A percentile compares a stretch with the other conserved stretches of the same genome.
These are phyloP conservation scores for Colletotrichum scovillei DNA, from an alignment of 2,329 filamentous ascomycete genomes.

Conservation along the genomic window DNA sequence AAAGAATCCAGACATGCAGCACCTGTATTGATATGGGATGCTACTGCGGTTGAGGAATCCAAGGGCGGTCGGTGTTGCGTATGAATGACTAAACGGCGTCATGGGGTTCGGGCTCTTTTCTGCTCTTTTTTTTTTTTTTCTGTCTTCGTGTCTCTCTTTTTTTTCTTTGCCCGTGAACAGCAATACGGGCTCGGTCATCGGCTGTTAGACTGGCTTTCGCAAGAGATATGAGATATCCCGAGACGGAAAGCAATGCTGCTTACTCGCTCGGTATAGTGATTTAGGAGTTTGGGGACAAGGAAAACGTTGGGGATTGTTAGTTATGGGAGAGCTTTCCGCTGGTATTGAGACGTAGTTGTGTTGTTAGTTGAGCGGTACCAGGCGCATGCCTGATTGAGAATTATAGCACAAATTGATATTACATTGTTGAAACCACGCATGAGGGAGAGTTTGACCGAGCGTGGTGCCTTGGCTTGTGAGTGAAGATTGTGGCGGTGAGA, in stretches of 20 bases:
- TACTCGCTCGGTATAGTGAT: background rate
- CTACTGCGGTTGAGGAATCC: background rate
- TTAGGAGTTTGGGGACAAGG: background rate
- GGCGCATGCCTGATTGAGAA: background rate
- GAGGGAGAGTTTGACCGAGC: background rate
- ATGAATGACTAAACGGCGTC: background rate
- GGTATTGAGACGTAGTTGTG: background rate
- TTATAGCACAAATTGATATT: background rate
- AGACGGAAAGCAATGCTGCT: background rate
- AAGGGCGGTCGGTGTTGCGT: background rate
- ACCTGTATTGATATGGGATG: background rate
- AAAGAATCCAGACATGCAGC: slow-evolving; percentile 23
- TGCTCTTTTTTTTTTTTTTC: no score
- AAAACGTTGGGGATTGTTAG: background rate
- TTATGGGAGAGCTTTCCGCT: background rate
- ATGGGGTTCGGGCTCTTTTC: background rate
- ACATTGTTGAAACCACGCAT: background rate
- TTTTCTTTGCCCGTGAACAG: background rate
- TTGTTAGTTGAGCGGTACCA: background rate
- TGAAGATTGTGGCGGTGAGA: background rate
- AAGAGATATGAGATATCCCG: background rate
- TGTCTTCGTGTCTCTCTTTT: background rate
- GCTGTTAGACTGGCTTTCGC: background rate
- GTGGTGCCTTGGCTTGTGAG: background rate
- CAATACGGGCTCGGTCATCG: background rate